A percentile compares a stretch with the other conserved stretches of the same genome.
Conservation (phyloP, 306 rosid genomes). For the Vigna angularis region DNA sequence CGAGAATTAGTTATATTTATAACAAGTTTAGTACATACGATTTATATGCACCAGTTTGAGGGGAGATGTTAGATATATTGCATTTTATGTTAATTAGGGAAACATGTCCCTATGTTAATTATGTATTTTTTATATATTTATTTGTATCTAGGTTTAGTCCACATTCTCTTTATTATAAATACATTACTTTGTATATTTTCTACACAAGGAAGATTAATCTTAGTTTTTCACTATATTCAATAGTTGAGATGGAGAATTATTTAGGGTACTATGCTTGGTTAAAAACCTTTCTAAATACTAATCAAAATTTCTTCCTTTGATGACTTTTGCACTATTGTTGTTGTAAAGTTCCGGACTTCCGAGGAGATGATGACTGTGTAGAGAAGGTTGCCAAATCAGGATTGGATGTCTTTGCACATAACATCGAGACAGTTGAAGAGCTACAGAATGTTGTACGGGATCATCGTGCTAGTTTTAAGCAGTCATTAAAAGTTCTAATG, state of each 20-base stretch:
- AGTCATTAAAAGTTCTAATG: constrained; percentile 88
- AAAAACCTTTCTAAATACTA: not conserved
- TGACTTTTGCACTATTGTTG: constrained; percentile 33
- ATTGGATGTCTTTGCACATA: constrained; percentile 95
- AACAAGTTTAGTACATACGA: too few relatives aligned
- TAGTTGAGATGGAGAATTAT: constrained; percentile 5
- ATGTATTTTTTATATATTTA: too few relatives aligned
- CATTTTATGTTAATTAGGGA: too few relatives aligned
- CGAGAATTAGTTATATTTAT: too few relatives aligned
- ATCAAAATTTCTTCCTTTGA: constrained; percentile 31
- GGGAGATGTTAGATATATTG: too few relatives aligned
- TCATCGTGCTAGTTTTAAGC: constrained; percentile 92
- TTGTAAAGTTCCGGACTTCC: constrained; percentile 90
- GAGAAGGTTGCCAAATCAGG: constrained; percentile 91
- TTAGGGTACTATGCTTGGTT: constrained; percentile 14
- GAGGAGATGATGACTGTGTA: constrained; percentile 81
- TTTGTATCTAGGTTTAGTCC: too few relatives aligned
- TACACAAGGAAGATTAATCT: too few relatives aligned
- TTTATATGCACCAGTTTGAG: too few relatives aligned
- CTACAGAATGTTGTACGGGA: constrained; percentile 90
- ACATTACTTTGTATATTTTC: too few relatives aligned
- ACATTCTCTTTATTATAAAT: too few relatives aligned
- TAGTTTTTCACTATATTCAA: too few relatives aligned
- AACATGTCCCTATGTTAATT: too few relatives aligned
- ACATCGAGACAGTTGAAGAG: constrained; percentile 98